Evolutionary conservation across 306 rosid species (phyloP), one percentile per base, ranked within the genome.

Genomic region (Biancaea sappan): DNA sequence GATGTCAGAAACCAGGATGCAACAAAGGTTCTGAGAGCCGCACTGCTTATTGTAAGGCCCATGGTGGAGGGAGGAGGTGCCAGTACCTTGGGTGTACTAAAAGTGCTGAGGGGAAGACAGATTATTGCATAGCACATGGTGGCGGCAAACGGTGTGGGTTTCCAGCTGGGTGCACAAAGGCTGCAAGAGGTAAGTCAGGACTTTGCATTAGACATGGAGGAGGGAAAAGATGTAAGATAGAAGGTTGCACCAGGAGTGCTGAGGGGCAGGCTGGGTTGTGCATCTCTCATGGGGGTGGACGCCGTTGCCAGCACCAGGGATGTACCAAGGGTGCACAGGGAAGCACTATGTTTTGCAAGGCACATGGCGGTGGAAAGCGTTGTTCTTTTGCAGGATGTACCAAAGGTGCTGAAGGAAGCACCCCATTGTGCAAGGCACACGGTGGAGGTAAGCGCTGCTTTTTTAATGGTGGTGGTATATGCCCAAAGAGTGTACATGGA

Each of bases 341-440:
- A 71, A 94, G 98, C 80, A 94, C 99, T 7, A 54, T 87, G 89
- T 92, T 72, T 74, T 94, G 99, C 91, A 94, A 94, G 86, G 99
- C 99, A 50, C 99, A 94, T 83, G 99, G 99, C 59, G 99, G 99
- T 48, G 99, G 99, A 76, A 94, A 87, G 77, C 95, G 99, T 47
- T 94, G 99, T 86, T 75, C 91, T 35, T 92, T 94, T 72, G 85
- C 86, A 8, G 97, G 93, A 6, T 94, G 99, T 81, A 84, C 86
- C 24, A 94, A 94, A 84, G 99, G 99, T 32, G 99, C 99, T n/a
- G 98, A 94, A 86, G 99, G 99, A 83, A 92, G 99, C 86, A 94
- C 99, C 8, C 99, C 99, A 25, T 82, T 94, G 32, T 94, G 99
- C 87, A 94, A 94, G 85, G 99, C 96, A 19, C 99, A 94, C 62